phyloP scores from a whole-genome alignment of 2,329 filamentous ascomycete genomes.

The Phyllosticta ampelicida region DNA sequence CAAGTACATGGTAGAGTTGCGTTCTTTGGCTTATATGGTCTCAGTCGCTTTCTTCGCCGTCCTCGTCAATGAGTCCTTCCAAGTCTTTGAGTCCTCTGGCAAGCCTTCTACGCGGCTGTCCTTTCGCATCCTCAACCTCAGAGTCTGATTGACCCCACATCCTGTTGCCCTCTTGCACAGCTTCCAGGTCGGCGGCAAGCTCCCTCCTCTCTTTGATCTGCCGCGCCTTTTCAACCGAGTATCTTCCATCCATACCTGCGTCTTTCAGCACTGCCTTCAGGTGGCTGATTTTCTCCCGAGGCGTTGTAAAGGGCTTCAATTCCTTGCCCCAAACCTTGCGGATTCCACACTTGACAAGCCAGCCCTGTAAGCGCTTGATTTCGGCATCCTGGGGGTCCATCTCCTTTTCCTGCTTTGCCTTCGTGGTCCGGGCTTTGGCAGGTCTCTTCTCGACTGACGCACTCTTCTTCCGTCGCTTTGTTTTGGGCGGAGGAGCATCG shows the following conservation, averaged over 20 bases:
- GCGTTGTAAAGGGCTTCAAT: constrained; percentile 62
- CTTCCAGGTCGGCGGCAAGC: constrained; percentile 71
- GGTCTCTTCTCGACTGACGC: constrained; percentile 20
- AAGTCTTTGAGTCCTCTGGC: constrained; percentile 14
- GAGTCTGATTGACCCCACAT: constrained; percentile 53
- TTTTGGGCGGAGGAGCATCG: constrained; percentile 54
- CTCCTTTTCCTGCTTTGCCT: constrained; percentile 29
- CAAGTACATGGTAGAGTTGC: not conserved
- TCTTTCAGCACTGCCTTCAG: constrained; percentile 69
- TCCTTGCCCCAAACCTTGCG: constrained; percentile 87
- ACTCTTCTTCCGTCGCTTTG: constrained; percentile 32
- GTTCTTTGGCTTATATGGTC: not conserved
- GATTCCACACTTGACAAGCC: constrained; percentile 81
- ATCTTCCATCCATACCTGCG: constrained; percentile 78
- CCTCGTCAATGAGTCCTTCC: constrained; percentile 12
- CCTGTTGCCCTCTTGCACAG: constrained; percentile 69
- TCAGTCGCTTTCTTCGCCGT: constrained; percentile 11
- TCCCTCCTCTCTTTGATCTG: constrained; percentile 84
- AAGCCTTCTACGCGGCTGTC: constrained; percentile 13
- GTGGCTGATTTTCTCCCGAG: constrained; percentile 71
- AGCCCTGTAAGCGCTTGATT: constrained; percentile 78
- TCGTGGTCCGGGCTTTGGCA: constrained; percentile 9
- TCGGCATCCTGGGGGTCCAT: constrained; percentile 59
- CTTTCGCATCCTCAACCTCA: constrained; percentile 16
- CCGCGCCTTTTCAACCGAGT: constrained; percentile 70